Evolutionary conservation across 768 basidiomycete species (phyloP).

Genomic region (Chlorophyllum brunneum): DNA sequence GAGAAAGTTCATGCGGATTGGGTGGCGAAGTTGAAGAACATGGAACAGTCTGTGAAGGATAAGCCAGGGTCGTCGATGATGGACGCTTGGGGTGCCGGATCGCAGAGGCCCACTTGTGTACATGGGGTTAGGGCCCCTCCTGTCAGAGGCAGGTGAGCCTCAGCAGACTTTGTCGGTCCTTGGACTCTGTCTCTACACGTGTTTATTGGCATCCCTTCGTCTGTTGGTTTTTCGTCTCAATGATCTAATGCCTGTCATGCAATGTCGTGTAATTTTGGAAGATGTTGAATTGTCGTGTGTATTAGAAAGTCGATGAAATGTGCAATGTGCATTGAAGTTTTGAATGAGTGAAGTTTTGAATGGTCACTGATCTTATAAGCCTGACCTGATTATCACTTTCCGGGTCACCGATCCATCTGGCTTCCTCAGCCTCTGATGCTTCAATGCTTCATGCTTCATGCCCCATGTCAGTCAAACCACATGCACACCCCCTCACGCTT

Average conservation of each 20-base stretch:
- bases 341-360: no score
- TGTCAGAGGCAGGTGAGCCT: background rate
- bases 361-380: no score
- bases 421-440: no score
- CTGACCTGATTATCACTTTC: no score
- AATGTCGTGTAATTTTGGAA: background rate
- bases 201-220: background rate
- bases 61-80: conserved; percentile 3
- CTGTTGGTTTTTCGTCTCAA: background rate
- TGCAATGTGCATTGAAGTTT: no score
- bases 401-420: no score
- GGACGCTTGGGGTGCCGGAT: conserved; percentile 1
- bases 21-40: conserved; percentile 13
- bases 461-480: no score
- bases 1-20: conserved; percentile 19
- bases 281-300: no score
- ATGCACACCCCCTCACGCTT: no score
- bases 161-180: no score
- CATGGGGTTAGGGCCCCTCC: background rate
- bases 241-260: background rate
- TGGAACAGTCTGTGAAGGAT: conserved; percentile 5
- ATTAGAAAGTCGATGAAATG: conserved; percentile 6
- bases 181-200: no score
- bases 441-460: no score
- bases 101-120: background rate